Evolutionary conservation across 768 basidiomycete genomes (phyloP).

Genomic region (Boletus vinaceobasis): DNA sequence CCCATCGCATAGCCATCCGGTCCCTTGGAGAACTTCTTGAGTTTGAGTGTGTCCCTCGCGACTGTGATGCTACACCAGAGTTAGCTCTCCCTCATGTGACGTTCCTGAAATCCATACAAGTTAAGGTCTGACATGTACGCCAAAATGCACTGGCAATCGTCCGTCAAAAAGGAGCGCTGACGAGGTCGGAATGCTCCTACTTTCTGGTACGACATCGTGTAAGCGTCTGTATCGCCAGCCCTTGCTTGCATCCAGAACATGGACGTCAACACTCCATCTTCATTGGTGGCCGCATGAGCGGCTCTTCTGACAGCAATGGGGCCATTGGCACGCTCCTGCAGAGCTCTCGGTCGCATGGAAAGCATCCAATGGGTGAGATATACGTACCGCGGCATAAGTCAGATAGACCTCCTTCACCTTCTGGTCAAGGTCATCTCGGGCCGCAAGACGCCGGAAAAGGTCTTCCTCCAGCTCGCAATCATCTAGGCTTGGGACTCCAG

Average conservation of each 20-base stretch:
- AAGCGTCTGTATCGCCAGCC: slow-evolving; percentile 50
- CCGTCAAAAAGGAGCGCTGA: slow-evolving; percentile 1
- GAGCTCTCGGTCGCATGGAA: slow-evolving; percentile 27
- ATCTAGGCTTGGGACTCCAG: slow-evolving; percentile 50
- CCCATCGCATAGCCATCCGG: slow-evolving; percentile 57
- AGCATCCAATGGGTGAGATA: slow-evolving; percentile 12
- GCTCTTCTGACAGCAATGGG: slow-evolving; percentile 67
- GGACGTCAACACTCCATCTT: slow-evolving; percentile 47
- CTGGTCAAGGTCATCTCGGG: slow-evolving; percentile 32
- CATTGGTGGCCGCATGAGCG: slow-evolving; percentile 36
- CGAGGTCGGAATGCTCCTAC: slow-evolving; percentile 31
- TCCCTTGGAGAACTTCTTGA: slow-evolving; percentile 48
- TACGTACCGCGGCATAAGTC: slow-evolving; percentile 26
- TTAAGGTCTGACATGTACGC: slow-evolving; percentile 76
- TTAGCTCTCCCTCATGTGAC: background rate
- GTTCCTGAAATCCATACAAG: slow-evolving; percentile 51
- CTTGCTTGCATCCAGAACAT: slow-evolving; percentile 83
- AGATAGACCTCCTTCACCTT: slow-evolving; percentile 32
- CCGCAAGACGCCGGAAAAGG: slow-evolving; percentile 26
- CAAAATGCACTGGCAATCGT: slow-evolving; percentile 60
- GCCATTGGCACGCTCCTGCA: slow-evolving; percentile 62
- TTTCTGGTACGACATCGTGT: slow-evolving; percentile 74
- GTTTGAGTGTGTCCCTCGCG: slow-evolving; percentile 51
- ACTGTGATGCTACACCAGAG: slow-evolving; percentile 48
- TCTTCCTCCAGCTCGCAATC: slow-evolving; percentile 60